These are phyloP conservation scores for Pyrenopolyporus hunteri DNA, from an alignment of 495 filamentous ascomycete genomes.

Conservation along the genomic window DNA sequence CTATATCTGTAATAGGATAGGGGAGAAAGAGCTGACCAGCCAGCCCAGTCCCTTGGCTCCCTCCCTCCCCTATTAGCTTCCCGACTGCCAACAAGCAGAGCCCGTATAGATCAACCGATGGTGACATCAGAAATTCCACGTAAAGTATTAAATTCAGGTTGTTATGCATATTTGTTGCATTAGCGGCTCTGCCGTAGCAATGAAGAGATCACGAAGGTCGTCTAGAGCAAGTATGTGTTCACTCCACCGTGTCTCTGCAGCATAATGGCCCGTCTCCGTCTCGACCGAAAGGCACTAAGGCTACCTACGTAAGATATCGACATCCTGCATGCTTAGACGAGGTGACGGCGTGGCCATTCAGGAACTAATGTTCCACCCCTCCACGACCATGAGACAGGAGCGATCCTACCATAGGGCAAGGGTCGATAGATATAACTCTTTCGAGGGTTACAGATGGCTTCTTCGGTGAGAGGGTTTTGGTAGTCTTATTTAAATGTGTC, in stretches of 20 bases:
- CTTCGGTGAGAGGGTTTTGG: constrained; percentile 6
- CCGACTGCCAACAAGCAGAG: constrained; percentile 16
- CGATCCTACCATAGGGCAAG: constrained; percentile 5
- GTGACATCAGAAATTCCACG: constrained; percentile 13
- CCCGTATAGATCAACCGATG: constrained; percentile 11
- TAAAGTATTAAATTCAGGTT: background rate
- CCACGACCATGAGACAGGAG: constrained; percentile 1
- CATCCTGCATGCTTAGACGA: background rate
- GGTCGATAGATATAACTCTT: constrained; percentile 5
- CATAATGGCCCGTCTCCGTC: background rate
- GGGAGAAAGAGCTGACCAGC: background rate
- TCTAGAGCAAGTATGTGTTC: background rate
- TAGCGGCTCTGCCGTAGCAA: constrained; percentile 13
- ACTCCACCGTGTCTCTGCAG: background rate
- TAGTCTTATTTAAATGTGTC: constrained; percentile 17
- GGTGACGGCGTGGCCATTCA: background rate
- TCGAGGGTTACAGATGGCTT: background rate
- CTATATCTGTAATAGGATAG: background rate
- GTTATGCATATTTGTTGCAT: constrained; percentile 20
- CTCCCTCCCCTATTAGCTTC: background rate
- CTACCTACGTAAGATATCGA: background rate
- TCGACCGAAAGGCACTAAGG: background rate
- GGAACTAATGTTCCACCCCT: background rate
- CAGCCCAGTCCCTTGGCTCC: background rate
- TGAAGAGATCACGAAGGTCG: constrained; percentile 8